phyloP scores from a whole-genome alignment of 192 early-diverging fungal genomes.

The Coemansia sp. region DNA sequence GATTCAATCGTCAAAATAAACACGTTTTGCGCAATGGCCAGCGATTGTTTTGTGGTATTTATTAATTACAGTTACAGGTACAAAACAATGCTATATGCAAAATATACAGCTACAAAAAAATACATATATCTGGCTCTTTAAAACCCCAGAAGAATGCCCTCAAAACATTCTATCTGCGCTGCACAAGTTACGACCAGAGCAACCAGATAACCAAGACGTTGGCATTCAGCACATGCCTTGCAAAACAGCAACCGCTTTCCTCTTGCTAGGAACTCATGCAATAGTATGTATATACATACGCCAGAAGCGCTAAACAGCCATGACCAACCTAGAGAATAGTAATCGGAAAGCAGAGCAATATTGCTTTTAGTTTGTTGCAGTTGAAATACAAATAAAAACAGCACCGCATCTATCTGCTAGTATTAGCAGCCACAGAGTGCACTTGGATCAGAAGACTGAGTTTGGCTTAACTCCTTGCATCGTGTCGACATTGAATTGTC shows the following conservation, averaged over 20 bases:
- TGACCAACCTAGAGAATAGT: neutral
- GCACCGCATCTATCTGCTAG: neutral
- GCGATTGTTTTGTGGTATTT: neutral
- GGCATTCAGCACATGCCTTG: too few species aligned
- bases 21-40: neutral
- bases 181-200: conserved; percentile 1
- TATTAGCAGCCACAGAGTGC: neutral
- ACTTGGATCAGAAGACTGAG: conserved; percentile 15
- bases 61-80: too few species aligned
- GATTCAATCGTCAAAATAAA: conserved; percentile 2
- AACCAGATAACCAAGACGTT: too few species aligned
- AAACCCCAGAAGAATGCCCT: too few species aligned
- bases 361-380: neutral
- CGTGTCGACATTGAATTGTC: conserved; percentile 50
- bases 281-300: neutral
- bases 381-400: neutral
- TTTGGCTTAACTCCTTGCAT: conserved; percentile 38
- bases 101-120: too few species aligned
- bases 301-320: neutral
- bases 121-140: too few species aligned
- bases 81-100: too few species aligned
- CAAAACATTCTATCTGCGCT: conserved; percentile 30
- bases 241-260: neutral
- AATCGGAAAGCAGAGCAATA: neutral
- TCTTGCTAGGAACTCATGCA: neutral